Conservation (phyloP, 176 grass and related monocot species). For the Dendrocalamus sinicus region DNA sequence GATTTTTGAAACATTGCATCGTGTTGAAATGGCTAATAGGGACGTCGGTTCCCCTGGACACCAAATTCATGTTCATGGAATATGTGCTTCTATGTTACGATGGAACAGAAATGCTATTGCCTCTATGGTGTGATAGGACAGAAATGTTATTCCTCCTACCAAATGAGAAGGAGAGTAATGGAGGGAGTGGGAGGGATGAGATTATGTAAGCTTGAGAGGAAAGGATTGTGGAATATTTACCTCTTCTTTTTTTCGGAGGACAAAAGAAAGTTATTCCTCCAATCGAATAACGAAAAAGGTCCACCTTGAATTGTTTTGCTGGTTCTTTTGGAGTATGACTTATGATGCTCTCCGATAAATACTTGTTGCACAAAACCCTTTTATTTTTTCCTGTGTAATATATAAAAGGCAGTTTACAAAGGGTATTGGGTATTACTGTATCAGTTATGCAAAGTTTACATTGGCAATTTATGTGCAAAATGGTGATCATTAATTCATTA, state of each 20-base stretch:
- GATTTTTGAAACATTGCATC: too few relatives aligned
- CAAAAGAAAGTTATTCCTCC: not conserved
- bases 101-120: conserved; percentile 21
- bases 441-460: not conserved
- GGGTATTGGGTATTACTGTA: not conserved
- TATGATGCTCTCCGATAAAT: conserved; percentile 9
- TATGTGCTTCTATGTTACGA: conserved; percentile 9
- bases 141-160: conserved; percentile 10
- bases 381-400: not conserved
- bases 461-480: conserved; percentile 10
- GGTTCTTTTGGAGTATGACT: not conserved
- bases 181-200: not conserved
- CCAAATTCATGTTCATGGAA: not conserved
- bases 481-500: conserved; percentile 26
- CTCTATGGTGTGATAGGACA: conserved; percentile 19
- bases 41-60: too few relatives aligned
- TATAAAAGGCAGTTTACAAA: conserved; percentile 1
- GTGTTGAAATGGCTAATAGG: too few relatives aligned
- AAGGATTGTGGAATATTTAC: not conserved
- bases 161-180: conserved; percentile 3
- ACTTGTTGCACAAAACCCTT: not conserved
- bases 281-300: not conserved
- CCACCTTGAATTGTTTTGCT: not conserved
- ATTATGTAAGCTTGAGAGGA: conserved; percentile 27
- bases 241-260: not conserved